phyloP scores from a whole-genome alignment of 495 filamentous ascomycete species.

The Penicillium mononematosum region DNA sequence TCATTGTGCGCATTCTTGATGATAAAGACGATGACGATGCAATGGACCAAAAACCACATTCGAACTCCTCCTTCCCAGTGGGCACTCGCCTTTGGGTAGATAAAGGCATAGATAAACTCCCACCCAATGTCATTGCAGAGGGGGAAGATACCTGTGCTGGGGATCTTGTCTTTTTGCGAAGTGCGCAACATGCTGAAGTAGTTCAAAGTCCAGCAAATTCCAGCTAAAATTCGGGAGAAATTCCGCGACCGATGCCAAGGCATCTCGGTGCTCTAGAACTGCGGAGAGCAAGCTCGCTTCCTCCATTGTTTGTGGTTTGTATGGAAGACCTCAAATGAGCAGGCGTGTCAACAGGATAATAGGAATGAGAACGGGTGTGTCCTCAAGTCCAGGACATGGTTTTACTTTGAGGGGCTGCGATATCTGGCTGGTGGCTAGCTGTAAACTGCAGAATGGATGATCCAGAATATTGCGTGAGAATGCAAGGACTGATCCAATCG shows the following conservation, averaged over 20 bases:
- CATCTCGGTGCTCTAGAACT: background rate
- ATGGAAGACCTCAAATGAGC: too few relatives aligned
- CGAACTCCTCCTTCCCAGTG: constrained; percentile 8
- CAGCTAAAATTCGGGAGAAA: background rate
- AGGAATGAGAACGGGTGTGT: too few relatives aligned
- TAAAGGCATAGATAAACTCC: constrained; percentile 8
- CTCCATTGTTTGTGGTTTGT: background rate
- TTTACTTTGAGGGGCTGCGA: too few relatives aligned
- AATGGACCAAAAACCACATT: constrained; percentile 2
- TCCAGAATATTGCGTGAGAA: too few relatives aligned
- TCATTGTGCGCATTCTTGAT: background rate
- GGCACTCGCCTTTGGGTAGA: background rate
- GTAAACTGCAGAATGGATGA: too few relatives aligned
- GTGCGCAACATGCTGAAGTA: constrained; percentile 4
- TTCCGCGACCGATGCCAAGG: background rate
- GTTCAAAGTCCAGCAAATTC: constrained; percentile 7
- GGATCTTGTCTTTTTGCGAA: background rate
- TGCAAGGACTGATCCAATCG: too few relatives aligned
- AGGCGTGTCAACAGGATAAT: too few relatives aligned
- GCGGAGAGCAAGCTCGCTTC: background rate
- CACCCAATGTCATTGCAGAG: constrained; percentile 2
- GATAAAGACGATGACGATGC: background rate
- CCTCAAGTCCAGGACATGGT: too few relatives aligned
- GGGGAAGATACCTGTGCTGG: constrained; percentile 3
- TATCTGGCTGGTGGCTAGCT: too few relatives aligned